Evolutionary conservation across 208 protist genomes (phyloP).

Genomic region (Trypanosoma mega): DNA sequence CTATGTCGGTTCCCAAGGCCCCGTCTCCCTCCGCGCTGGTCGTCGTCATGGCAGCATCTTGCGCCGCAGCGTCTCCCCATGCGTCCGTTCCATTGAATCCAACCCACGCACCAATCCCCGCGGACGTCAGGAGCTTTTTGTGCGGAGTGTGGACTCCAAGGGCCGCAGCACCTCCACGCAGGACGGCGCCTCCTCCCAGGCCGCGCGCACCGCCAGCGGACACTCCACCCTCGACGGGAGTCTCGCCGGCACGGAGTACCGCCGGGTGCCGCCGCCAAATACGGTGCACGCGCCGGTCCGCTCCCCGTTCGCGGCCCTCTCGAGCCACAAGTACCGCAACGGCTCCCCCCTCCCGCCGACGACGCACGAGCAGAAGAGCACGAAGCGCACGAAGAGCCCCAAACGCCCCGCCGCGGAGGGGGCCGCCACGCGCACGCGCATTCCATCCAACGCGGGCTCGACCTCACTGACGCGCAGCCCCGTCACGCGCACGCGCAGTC

Average conservation of each 20-base stretch:
- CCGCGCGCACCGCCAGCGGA: constrained; percentile 23
- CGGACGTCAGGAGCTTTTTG: constrained; percentile 46
- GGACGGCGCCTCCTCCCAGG: constrained; percentile 26
- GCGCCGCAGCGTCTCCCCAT: constrained; percentile 69
- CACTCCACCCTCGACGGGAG: constrained; percentile 24
- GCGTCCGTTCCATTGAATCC: constrained; percentile 53
- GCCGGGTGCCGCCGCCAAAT: constrained; percentile 17
- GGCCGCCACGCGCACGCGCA: constrained; percentile 15
- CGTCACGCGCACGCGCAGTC: constrained; percentile 15
- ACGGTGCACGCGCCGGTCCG: constrained; percentile 29
- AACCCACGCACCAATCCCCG: constrained; percentile 58
- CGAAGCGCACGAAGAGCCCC: not conserved
- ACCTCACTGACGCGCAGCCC: constrained; percentile 13
- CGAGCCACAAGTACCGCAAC: constrained; percentile 78
- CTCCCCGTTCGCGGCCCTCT: constrained; percentile 68
- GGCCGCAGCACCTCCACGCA: constrained; percentile 18
- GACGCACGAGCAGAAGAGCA: constrained; percentile 41
- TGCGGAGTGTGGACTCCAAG: constrained; percentile 24
- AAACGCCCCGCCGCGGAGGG: constrained; percentile 1
- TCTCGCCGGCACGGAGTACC: constrained; percentile 15
- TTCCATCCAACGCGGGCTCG: constrained; percentile 3
- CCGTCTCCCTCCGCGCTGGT: constrained; percentile 34
- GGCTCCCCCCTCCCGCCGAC: constrained; percentile 70
- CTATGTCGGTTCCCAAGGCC: constrained; percentile 61
- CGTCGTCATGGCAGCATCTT: constrained; percentile 67